phyloP scores from a whole-genome alignment of 305 asterid species.

The Fraxinus nigra region DNA sequence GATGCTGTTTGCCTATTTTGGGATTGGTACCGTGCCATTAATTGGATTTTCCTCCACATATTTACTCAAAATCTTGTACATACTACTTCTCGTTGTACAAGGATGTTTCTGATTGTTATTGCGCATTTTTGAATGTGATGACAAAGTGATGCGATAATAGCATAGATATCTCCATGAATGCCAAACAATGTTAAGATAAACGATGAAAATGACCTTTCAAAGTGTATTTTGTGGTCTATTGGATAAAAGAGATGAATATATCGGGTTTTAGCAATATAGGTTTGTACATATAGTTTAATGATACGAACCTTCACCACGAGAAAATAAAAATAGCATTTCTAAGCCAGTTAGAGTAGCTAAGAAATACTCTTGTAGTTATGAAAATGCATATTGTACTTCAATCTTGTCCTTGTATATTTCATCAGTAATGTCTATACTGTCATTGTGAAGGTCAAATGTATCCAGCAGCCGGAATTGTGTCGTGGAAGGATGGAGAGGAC shows the following conservation, averaged over 20 bases:
- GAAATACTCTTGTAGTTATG: not conserved
- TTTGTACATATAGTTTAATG: not conserved
- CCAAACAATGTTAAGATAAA: not conserved
- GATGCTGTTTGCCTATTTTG: not conserved
- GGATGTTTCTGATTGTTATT: not conserved
- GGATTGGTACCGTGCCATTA: not conserved
- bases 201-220: not conserved
- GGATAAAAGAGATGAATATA: not conserved
- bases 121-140: not conserved
- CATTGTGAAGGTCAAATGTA: constrained; percentile 57
- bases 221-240: not conserved
- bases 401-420: not conserved
- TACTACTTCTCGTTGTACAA: not conserved
- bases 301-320: not conserved
- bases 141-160: not conserved
- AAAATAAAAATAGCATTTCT: not conserved
- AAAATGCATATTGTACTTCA: not conserved
- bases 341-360: not conserved
- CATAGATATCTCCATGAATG: not conserved
- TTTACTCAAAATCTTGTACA: not conserved
- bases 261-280: not conserved
- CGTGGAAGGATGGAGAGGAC: constrained; percentile 55
- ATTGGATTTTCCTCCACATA: not conserved
- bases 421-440: not conserved
- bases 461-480: constrained; percentile 62